Conservation (phyloP, 2,329 filamentous ascomycete genomes). For the Claviceps pusilla region DNA sequence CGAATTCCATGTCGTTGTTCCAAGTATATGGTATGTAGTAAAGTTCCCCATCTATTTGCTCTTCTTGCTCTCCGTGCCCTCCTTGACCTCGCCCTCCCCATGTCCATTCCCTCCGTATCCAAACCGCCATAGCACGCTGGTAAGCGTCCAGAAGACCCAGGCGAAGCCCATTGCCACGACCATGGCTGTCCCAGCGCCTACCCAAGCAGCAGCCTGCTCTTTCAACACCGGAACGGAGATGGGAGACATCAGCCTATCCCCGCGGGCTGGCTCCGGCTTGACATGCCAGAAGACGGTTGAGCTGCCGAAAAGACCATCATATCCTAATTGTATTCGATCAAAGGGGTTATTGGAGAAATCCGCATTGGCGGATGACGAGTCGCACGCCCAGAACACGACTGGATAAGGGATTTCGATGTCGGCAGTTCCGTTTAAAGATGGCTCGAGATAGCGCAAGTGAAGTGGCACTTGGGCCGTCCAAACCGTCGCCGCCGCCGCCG, state of each 20-base stretch:
- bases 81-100: background rate
- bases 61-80: constrained; percentile 2
- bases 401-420: constrained; percentile 59
- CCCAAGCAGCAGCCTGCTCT: constrained; percentile 30
- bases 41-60: background rate
- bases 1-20: background rate
- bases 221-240: constrained; percentile 53
- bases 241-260: constrained; percentile 32
- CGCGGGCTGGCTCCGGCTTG: constrained; percentile 29
- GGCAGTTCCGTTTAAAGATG: constrained; percentile 38
- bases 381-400: constrained; percentile 80
- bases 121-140: constrained; percentile 5
- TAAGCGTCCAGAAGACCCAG: constrained; percentile 53
- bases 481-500: constrained; percentile 4
- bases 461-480: constrained; percentile 64
- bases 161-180: constrained; percentile 48
- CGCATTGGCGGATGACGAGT: constrained; percentile 44
- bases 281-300: constrained; percentile 75
- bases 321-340: constrained; percentile 70
- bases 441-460: constrained; percentile 69
- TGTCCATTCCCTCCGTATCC: background rate
- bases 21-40: background rate
- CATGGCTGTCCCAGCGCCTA: constrained; percentile 40
- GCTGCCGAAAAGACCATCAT: constrained; percentile 63
- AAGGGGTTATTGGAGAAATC: constrained; percentile 71